Percentiles rank a stretch among this genome's conserved stretches.
Evolutionary conservation across 2,329 filamentous ascomycete species (phyloP).

Genomic region (Aspergillus aculeatus): DNA sequence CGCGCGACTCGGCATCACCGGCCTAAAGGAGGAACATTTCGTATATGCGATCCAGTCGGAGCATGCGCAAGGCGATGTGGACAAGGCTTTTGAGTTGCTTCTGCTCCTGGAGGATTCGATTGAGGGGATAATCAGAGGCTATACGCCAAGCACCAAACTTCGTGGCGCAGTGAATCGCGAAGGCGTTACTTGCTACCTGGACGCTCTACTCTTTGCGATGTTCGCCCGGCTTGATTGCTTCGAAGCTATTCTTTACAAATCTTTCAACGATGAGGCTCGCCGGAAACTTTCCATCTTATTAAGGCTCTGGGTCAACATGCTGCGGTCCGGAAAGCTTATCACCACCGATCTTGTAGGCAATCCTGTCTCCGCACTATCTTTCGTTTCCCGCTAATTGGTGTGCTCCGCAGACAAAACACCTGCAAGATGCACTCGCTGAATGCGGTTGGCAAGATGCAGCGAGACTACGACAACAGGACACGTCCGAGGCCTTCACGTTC

Average conservation of each 20-base stretch:
- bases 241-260: constrained; percentile 84
- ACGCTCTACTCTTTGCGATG: constrained; percentile 91
- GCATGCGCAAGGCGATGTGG: constrained; percentile 67
- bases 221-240: constrained; percentile 88
- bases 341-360: constrained; percentile 71
- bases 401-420: constrained; percentile 65
- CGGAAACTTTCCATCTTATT: constrained; percentile 74
- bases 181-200: constrained; percentile 90
- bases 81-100: constrained; percentile 74
- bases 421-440: constrained; percentile 77
- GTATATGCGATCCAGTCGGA: constrained; percentile 61
- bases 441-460: constrained; percentile 88
- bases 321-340: constrained; percentile 81
- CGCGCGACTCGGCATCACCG: constrained; percentile 53
- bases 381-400: not conserved
- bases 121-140: constrained; percentile 73
- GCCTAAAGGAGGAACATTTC: constrained; percentile 61
- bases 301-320: constrained; percentile 88
- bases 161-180: constrained; percentile 83
- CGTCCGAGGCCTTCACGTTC: constrained; percentile 92
- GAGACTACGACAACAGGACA: constrained; percentile 81
- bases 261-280: constrained; percentile 69
- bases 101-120: constrained; percentile 77
- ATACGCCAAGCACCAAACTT: constrained; percentile 69
- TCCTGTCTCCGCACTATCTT: not conserved